phyloP scores from a whole-genome alignment of 2,329 filamentous ascomycete species.

The Arachnomyces sp. region DNA sequence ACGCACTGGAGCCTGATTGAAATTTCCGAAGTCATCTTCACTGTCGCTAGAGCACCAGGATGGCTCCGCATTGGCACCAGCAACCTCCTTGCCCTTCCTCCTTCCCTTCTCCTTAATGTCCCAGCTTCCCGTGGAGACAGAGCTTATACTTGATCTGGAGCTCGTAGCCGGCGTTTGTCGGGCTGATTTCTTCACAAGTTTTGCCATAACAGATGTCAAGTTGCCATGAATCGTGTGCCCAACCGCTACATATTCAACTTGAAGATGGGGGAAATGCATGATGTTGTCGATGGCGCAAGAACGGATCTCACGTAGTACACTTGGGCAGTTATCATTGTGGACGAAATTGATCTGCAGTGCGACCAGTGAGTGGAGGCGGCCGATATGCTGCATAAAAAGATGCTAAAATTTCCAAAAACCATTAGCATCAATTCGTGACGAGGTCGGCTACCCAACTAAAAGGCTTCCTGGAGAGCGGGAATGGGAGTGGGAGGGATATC shows the following conservation, averaged over 20 bases:
- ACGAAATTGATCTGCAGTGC: constrained; percentile 18
- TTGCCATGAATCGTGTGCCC: constrained; percentile 11
- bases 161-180: not conserved
- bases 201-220: constrained; percentile 2
- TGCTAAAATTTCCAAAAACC: constrained; percentile 9
- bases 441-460: no score
- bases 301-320: constrained; percentile 14
- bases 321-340: constrained; percentile 10
- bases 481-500: not conserved
- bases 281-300: constrained; percentile 15
- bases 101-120: not conserved
- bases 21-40: constrained; percentile 6
- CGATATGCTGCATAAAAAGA: constrained; percentile 15
- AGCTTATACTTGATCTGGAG: not conserved
- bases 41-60: not conserved
- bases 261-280: constrained; percentile 12
- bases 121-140: not conserved
- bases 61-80: not conserved
- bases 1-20: not conserved
- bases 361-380: constrained; percentile 13
- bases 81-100: constrained; percentile 1
- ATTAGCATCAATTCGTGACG: not conserved
- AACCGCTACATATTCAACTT: constrained; percentile 17
- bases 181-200: constrained; percentile 1
- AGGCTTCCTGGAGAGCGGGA: no score